These are phyloP conservation scores for Tolypocladium tundrense DNA, from an alignment of 2,329 filamentous ascomycete genomes.

Conservation along the genomic window DNA sequence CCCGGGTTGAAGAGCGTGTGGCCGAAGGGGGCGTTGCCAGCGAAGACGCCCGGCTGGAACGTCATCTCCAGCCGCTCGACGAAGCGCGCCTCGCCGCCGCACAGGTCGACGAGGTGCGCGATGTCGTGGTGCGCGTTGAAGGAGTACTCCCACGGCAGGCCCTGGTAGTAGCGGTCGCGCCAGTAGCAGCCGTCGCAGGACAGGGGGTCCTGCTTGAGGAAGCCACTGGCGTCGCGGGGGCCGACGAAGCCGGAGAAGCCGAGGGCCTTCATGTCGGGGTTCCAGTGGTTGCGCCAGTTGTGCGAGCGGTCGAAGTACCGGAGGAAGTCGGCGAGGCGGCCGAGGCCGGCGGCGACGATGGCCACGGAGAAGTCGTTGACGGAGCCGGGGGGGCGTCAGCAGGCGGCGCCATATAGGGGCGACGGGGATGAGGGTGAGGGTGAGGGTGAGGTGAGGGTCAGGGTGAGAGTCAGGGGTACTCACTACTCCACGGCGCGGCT, in stretches of 20 bases:
- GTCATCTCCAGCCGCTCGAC: constrained; percentile 48
- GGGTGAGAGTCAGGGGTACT: constrained; percentile 4
- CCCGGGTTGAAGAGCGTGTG: constrained; percentile 56
- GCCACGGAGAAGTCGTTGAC: constrained; percentile 59
- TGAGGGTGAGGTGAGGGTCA: too few relatives aligned
- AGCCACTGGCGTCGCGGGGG: constrained; percentile 40
- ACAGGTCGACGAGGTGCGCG: constrained; percentile 37
- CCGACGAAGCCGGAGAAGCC: constrained; percentile 58
- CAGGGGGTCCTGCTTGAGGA: constrained; percentile 45
- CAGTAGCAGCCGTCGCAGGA: constrained; percentile 57
- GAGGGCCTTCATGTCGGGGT: constrained; percentile 43
- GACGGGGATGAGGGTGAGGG: too few relatives aligned
- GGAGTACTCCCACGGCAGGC: constrained; percentile 53
- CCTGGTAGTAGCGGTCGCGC: constrained; percentile 49
- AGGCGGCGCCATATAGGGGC: not conserved
- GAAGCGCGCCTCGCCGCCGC: constrained; percentile 46
- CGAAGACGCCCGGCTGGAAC: constrained; percentile 39
- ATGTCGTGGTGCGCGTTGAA: constrained; percentile 62
- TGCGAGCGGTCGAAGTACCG: constrained; percentile 53
- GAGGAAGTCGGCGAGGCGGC: constrained; percentile 35
- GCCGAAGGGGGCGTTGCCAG: constrained; percentile 31
- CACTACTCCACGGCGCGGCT: constrained; percentile 56
- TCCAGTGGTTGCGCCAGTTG: constrained; percentile 67
- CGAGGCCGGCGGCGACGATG: constrained; percentile 52
- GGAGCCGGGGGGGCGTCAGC: constrained; percentile 21